phyloP scores from a whole-genome alignment of 768 basidiomycete species.

The Suillus variegatus region DNA sequence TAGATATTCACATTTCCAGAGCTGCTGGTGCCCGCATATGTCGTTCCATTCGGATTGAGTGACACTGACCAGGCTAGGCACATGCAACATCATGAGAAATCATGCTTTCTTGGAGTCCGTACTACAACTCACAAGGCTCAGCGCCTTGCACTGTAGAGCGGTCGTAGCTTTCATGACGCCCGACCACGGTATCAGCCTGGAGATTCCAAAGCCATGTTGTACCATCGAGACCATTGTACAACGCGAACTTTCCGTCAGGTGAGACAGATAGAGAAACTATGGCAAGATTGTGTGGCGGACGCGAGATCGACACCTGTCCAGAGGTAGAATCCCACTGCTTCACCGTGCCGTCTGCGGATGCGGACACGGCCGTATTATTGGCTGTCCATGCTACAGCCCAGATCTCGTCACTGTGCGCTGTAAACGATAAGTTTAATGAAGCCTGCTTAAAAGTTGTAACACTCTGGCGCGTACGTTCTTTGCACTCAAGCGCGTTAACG shows the following conservation, averaged over 20 bases:
- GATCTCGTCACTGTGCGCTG: slow-evolving; percentile 79
- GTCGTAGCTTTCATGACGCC: slow-evolving; percentile 73
- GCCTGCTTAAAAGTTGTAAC: slow-evolving; percentile 4
- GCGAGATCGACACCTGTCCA: slow-evolving; percentile 61
- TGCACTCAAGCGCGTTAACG: slow-evolving; percentile 69
- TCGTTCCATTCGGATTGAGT: slow-evolving; percentile 70
- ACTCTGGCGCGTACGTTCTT: slow-evolving; percentile 62
- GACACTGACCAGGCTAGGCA: slow-evolving; percentile 80
- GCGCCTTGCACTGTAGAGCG: slow-evolving; percentile 52
- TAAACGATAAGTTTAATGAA: slow-evolving; percentile 22
- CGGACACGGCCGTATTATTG: slow-evolving; percentile 62
- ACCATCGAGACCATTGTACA: slow-evolving; percentile 87
- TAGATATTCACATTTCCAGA: slow-evolving; percentile 73
- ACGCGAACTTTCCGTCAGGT: slow-evolving; percentile 59
- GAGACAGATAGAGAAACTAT: slow-evolving; percentile 79
- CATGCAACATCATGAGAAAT: slow-evolving; percentile 8
- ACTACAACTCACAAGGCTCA: slow-evolving; percentile 63
- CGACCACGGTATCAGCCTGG: slow-evolving; percentile 56
- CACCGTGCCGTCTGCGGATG: slow-evolving; percentile 77
- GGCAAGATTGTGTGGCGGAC: slow-evolving; percentile 80
- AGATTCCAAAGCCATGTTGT: slow-evolving; percentile 78
- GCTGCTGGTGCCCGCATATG: slow-evolving; percentile 73
- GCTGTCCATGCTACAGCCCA: slow-evolving; percentile 80
- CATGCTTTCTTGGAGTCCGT: neutral
- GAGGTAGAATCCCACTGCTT: slow-evolving; percentile 71